A percentile compares a stretch with the other conserved stretches of the same genome.
phyloP scores from a whole-genome alignment of 169 alveolate species.

The Cystoisospora suis region DNA sequence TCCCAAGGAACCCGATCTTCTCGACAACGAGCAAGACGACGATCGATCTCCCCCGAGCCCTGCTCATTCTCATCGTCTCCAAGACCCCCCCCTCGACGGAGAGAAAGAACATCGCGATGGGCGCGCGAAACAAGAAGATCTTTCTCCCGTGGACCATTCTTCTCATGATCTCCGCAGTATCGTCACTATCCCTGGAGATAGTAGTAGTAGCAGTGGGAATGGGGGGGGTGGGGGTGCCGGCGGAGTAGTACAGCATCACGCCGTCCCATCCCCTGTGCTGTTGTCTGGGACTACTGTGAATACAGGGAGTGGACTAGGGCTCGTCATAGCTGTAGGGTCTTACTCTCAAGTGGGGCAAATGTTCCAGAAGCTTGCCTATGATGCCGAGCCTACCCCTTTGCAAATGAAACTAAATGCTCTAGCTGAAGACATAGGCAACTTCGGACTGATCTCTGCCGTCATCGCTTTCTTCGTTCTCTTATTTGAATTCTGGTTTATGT shows the following conservation, averaged over 20 bases:
- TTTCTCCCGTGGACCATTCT: too few relatives aligned
- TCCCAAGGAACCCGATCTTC: too few relatives aligned
- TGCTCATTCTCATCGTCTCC: background rate
- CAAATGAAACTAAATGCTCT: constrained; percentile 81
- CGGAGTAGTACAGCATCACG: constrained; percentile 70
- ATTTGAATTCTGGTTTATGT: constrained; percentile 66
- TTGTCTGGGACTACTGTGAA: constrained; percentile 83
- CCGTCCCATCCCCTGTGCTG: constrained; percentile 80
- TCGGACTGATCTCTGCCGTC: constrained; percentile 78
- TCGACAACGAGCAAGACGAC: too few relatives aligned
- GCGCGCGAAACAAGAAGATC: background rate
- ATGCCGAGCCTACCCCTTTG: constrained; percentile 81
- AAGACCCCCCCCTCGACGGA: background rate
- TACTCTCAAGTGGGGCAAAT: constrained; percentile 79
- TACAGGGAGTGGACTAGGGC: constrained; percentile 86
- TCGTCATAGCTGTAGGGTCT: constrained; percentile 85
- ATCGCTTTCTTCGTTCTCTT: constrained; percentile 79
- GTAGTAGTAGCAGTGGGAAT: too few relatives aligned
- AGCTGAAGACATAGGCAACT: constrained; percentile 81
- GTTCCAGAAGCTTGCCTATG: constrained; percentile 68
- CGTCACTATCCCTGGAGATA: too few relatives aligned
- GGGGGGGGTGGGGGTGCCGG: too few relatives aligned
- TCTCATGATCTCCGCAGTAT: background rate
- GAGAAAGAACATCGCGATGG: background rate
- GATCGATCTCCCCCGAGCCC: too few relatives aligned